Evolutionary conservation across 2,329 filamentous ascomycete species (phyloP), one percentile per base, ranked within the genome.

Genomic region (Lachnellula arida): DNA sequence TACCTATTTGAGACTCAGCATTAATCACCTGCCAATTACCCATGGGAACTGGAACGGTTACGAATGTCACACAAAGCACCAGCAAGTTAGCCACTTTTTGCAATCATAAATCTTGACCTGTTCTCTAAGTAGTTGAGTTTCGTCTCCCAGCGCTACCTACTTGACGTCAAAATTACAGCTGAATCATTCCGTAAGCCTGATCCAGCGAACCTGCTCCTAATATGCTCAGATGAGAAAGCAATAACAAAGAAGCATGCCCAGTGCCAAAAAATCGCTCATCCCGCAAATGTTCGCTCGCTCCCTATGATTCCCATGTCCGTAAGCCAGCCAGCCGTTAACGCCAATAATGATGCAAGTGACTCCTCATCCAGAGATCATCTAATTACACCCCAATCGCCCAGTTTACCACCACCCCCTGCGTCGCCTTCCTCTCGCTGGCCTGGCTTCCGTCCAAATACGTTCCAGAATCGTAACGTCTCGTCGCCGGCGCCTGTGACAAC

Each of bases 401-500:
- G 77, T 62, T 81, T 81, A 50, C 85, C 77, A 44, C 77, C 77
- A 12, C 80, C 76, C 42, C 72, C 74, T 55, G 85, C 82, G 63
- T 86, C 85, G 44, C 88, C 86, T 57, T 88, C 86, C 60, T 86
- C 80, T 54, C 79, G 77, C 57, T 83, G 79, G 25, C 87, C 86
- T 28, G 88, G 85, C 67, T 91, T 87, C 68, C 88, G 87, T 58
- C 89, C 91, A 74, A 99, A 99, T 2, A 94, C 88, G 56, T 94
- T 94, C 94, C 94, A 99, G 75, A 99, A 99, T 44, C 94, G 80
- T 49, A 99, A 74, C 0, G 94, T 99, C 75, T 99, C 94, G 63
- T 99, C 94, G 15, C 94, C 94, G 4, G 94, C 94, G 23, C 94
- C 94, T 0, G 94, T 99, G 12, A 97, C 94, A 19, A 99, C 89